Base-by-base conservation (phyloP, 2,329 filamentous ascomycete species). In the Aspergillus alliaceus region DNA sequence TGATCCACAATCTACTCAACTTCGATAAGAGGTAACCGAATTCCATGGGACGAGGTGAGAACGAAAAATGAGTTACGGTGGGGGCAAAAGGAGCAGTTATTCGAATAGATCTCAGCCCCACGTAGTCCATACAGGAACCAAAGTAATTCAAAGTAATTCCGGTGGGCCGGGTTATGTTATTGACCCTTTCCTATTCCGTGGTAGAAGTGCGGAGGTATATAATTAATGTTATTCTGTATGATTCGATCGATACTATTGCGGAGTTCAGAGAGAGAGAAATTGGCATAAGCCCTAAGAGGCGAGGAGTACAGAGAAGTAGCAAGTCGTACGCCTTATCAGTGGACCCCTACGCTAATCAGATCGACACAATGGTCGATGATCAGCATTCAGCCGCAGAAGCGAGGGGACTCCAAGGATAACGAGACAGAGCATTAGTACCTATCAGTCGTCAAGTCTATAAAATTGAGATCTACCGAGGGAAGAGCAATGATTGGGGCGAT, bases 61-160 rank as follows among this genome's bases (percentile, higher is more conserved):
- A 22, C 24, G 11, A 12, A 15, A 12, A 8, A 3, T 12, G 20
- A 22, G 37, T 20, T 20, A 12, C 22, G 22, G 20, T 24, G 37
- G 22, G 37, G 11, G n/a, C 20, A 24, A 20, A 7, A 61, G 53
- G 53, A 56, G 59, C 56, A 34, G 25, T 24, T n/a, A 18, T 34
- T 34, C 56, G 8, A 31, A 35, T 34, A 44, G 34, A 32, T 34
- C 40, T 18, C 37, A 20, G 37, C 37, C 14, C 20, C 14, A 40
- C 24, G 9, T 12, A 40, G 37, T 40, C 6, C 20, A 40, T 24
- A 20, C 37, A 40, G 37, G 37, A 24, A 40, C 37, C 5, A 6
- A 22, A 22, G 9, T 39, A 9, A 11, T 39, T 39, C 37, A n/a
- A n/a, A n/a, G n/a, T n/a, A n/a, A n/a, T n/a, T n/a, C n/a, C 37